Conservation (phyloP, 78 protist species). For the Blattamonas nauphoetae region DNA sequence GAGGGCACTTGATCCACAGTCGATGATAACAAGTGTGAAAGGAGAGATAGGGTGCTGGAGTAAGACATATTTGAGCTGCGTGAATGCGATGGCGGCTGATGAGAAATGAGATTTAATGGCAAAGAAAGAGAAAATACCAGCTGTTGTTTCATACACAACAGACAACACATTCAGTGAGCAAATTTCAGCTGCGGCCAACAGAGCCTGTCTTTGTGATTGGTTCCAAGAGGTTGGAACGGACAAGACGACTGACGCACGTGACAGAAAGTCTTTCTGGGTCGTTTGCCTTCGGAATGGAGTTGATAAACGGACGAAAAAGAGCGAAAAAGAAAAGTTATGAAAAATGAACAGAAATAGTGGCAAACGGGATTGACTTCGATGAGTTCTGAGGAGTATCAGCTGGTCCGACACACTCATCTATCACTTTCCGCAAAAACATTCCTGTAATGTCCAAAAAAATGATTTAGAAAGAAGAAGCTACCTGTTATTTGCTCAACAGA, state of each 20-base stretch:
- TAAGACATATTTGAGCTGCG: too few species aligned
- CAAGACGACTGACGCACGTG: background rate
- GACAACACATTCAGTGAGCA: background rate
- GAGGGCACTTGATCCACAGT: background rate
- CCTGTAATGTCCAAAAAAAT: background rate
- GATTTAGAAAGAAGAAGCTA: background rate
- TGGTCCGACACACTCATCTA: background rate
- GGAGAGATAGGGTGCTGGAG: too few species aligned
- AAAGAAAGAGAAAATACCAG: background rate
- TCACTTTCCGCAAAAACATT: background rate
- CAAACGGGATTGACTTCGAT: background rate
- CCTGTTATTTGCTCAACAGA: background rate
- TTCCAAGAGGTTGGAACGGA: background rate
- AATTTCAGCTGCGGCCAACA: background rate
- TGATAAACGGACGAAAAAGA: background rate
- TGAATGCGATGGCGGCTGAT: too few species aligned
- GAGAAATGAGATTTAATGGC: too few species aligned
- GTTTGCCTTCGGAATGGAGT: background rate
- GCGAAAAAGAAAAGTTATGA: background rate
- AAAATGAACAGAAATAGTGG: background rate
- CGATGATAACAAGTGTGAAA: background rate
- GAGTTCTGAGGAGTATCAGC: background rate
- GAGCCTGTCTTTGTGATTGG: background rate
- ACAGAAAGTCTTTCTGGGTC: background rate
- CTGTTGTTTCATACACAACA: background rate